Evolutionary conservation across 2,329 filamentous ascomycete genomes (phyloP).

Genomic region (Huntiella abstrusa): DNA sequence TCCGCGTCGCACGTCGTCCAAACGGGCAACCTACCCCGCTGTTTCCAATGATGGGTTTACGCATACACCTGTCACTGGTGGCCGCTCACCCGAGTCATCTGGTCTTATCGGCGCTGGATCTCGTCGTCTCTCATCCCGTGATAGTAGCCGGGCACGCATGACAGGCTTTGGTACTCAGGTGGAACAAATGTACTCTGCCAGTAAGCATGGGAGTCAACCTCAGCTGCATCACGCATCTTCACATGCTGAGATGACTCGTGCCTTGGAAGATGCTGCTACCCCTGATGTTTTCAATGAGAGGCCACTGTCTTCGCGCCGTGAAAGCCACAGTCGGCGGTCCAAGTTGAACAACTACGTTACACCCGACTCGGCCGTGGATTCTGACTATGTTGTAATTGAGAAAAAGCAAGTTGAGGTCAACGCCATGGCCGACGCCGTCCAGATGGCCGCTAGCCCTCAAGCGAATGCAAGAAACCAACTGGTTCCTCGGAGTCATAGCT

Average conservation of each 20-base stretch:
- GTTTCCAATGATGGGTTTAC: conserved; percentile 4
- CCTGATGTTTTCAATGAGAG: background rate
- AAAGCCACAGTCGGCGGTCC: background rate
- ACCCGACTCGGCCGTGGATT: conserved; percentile 75
- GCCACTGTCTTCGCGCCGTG: background rate
- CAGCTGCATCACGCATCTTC: background rate
- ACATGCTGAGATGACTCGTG: conserved; percentile 6
- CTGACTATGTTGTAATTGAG: conserved; percentile 91
- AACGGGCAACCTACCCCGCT: background rate
- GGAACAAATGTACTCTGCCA: background rate
- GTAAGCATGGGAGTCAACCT: background rate
- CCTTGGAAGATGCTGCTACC: conserved; percentile 3
- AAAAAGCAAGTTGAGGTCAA: conserved; percentile 93
- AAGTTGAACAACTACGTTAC: conserved; percentile 29
- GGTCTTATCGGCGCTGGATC: background rate
- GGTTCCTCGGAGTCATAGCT: conserved; percentile 14
- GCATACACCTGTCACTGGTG: conserved; percentile 8
- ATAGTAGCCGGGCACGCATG: conserved; percentile 4
- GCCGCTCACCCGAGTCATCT: conserved; percentile 5
- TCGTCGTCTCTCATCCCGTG: conserved; percentile 2
- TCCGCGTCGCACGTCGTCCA: conserved; percentile 2
- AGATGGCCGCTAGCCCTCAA: conserved; percentile 68
- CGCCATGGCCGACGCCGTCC: conserved; percentile 89
- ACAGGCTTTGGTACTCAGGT: conserved; percentile 4
- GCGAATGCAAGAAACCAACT: conserved; percentile 27